Base-by-base conservation (phyloP, 768 basidiomycete genomes). In the Hygrophorus russula region DNA sequence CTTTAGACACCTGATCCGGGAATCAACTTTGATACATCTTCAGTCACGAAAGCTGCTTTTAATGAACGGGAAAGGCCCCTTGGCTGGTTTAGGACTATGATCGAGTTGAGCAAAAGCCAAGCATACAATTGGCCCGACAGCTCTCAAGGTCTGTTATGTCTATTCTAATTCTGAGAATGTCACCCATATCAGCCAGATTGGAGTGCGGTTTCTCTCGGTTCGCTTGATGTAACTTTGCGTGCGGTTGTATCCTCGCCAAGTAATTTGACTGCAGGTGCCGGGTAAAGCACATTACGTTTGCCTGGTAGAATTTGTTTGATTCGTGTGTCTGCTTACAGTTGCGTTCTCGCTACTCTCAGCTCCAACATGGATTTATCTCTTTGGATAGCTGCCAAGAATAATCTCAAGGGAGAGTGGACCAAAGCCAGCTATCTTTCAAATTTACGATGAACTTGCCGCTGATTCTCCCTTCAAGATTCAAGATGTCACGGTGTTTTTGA, bases 341-440 rank as follows among this genome's bases (percentile, higher is more conserved):
- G 83, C 49, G 58, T 87, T 18, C 55, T 86, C 39, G 82, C 75
- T 2, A 65, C 76, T 14, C 63, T 88, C 45, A 85, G 71, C 46
- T 80, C 83, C 12, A 88, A 88, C 50, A 70, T 82, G 71, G 83
- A 89, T 56, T 58, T 87, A 18, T 69, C 73, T 11, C 62, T 89
- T 10, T 89, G 80, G 82, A 64, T 62, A 8, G 69, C 83, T 2
- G 59, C 61, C 1, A 82, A 82, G 53, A 82, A 88, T 52, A 71
- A 71, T 48, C 53, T 87, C 17, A 81, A 72, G 47, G 84, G 86
- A 36, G 75, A 83, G 64, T 89, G 86, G 87, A 45, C 51, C 5
- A 78, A 71, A 58, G 86, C 43, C 19, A 39, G 41, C 40, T 20
- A 8, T 31, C 20, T 19, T 28, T 24, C 3, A 20, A 6, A n/a